Conservation (phyloP, 148 eudicot species). For the Rhododendron griersonianum region DNA sequence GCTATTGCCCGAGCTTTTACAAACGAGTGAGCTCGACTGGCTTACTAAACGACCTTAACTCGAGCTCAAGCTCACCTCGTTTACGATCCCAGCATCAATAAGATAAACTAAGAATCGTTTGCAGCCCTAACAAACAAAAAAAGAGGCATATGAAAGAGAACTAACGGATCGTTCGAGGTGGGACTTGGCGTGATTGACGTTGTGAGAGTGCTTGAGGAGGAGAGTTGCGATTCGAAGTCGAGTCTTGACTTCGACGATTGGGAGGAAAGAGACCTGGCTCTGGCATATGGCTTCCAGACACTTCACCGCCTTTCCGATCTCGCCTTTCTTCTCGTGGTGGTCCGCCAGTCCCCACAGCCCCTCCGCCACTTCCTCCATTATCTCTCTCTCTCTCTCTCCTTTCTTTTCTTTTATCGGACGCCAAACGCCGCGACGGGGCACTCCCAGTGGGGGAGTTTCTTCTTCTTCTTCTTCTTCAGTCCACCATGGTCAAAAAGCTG, state of each 20-base stretch:
- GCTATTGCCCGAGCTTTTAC: too few species aligned
- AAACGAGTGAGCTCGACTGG: background rate
- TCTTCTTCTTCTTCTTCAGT: background rate
- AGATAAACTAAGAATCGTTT: background rate
- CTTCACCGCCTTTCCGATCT: constrained; percentile 59
- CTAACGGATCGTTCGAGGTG: constrained; percentile 86
- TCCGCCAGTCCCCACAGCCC: constrained; percentile 93
- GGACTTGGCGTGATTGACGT: constrained; percentile 79
- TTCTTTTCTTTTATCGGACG: background rate
- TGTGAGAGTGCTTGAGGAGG: constrained; percentile 65
- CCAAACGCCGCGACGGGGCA: background rate
- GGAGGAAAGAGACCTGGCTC: constrained; percentile 77
- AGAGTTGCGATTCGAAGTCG: constrained; percentile 76
- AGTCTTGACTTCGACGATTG: constrained; percentile 80
- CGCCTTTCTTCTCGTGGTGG: constrained; percentile 59
- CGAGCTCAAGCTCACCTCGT: too few species aligned
- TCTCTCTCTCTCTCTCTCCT: background rate
- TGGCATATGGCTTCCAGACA: constrained; percentile 90
- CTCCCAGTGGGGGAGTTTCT: background rate
- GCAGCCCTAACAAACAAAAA: background rate
- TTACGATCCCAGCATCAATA: background rate
- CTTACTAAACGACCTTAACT: too few species aligned
- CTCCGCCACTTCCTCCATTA: constrained; percentile 83
- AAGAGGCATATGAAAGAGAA: background rate
- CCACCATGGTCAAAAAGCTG: background rate